phyloP scores from a whole-genome alignment of 345 rosid genomes.

The Hypericum perforatum region DNA sequence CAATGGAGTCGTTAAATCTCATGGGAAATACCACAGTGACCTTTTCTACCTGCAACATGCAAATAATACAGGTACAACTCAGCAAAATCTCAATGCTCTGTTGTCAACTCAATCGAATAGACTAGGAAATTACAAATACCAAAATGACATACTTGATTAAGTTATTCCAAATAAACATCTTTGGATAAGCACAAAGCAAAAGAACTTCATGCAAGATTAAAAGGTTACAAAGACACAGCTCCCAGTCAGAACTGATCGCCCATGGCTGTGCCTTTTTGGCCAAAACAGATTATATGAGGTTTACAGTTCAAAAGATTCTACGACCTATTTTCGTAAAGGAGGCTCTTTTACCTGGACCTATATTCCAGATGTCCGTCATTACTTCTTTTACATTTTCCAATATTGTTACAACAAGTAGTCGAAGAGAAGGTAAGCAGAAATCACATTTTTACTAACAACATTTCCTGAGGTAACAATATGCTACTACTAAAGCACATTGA shows the following conservation, averaged over 20 bases:
- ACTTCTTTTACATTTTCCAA: not conserved
- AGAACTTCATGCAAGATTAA: not conserved
- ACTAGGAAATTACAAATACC: not conserved
- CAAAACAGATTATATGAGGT: no score
- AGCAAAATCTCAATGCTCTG: conserved; percentile 2
- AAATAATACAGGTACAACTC: conserved; percentile 2
- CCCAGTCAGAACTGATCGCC: not conserved
- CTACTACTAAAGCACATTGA: no score
- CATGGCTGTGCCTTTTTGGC: no score
- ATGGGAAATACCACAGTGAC: conserved; percentile 82
- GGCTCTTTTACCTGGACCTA: not conserved
- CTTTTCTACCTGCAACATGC: conserved; percentile 61
- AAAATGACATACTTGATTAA: conserved; percentile 1
- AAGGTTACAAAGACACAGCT: not conserved
- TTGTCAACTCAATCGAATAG: not conserved
- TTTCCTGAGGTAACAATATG: no score
- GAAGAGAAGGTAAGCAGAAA: not conserved
- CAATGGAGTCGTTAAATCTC: conserved; percentile 84
- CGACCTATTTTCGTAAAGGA: no score
- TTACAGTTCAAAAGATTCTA: no score
- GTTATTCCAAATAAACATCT: not conserved
- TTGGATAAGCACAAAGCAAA: not conserved
- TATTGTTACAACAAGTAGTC: not conserved
- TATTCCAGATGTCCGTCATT: not conserved
- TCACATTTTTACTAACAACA: no score